Evolutionary conservation across 164 flowering plant species (phyloP).

Genomic region (Piper longum): DNA sequence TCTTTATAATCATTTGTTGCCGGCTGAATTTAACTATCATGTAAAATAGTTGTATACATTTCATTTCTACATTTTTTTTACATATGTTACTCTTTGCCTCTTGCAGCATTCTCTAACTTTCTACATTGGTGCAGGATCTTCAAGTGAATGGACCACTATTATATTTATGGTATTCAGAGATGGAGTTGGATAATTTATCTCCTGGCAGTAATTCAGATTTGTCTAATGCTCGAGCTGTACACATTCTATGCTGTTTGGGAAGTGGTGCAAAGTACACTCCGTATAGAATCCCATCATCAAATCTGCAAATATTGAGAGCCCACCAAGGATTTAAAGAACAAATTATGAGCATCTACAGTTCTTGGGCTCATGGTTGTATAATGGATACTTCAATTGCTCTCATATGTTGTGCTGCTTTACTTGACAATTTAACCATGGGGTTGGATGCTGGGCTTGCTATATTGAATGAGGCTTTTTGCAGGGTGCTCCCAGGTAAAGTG

Average conservation of each 20-base stretch:
- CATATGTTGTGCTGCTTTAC: conserved; percentile 71
- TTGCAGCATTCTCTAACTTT: neutral
- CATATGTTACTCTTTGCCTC: neutral
- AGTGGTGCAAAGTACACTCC: conserved; percentile 49
- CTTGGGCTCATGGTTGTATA: conserved; percentile 60
- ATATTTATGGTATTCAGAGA: conserved; percentile 84
- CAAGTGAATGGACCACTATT: conserved; percentile 45
- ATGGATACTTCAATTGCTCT: conserved; percentile 63
- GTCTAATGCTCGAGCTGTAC: conserved; percentile 40
- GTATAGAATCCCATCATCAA: conserved; percentile 52
- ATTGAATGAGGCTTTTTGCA: conserved; percentile 49
- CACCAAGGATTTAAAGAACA: conserved; percentile 83
- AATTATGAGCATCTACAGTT: conserved; percentile 29
- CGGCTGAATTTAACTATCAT: too few relatives aligned
- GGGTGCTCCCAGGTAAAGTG: conserved; percentile 76
- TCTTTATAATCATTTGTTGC: too few relatives aligned
- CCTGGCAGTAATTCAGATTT: conserved; percentile 24
- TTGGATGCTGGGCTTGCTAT: conserved; percentile 46
- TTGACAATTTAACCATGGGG: conserved; percentile 70
- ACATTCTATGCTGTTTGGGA: conserved; percentile 74
- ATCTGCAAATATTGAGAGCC: conserved; percentile 62
- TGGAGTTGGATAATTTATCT: conserved; percentile 38
- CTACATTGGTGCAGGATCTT: conserved; percentile 39
- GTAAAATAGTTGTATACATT: too few relatives aligned
- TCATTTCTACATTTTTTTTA: too few relatives aligned